Base-by-base conservation (phyloP, 495 filamentous ascomycete species). In the Neurospora sp. region DNA sequence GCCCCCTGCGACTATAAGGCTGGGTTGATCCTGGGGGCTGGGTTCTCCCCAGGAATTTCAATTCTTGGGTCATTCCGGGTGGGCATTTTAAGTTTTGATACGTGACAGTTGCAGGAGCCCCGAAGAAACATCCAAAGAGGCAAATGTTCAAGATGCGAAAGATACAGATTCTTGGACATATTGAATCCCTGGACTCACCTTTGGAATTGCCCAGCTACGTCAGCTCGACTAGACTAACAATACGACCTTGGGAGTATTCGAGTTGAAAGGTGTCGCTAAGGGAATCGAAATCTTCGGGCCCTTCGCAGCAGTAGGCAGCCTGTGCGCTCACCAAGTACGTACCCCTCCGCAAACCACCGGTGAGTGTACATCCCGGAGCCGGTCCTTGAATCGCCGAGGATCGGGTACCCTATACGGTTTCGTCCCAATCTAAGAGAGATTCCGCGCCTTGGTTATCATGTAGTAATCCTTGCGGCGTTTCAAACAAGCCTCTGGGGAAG, bases 1-100 rank as follows among this genome's bases (percentile, higher is more conserved):
- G 34, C 62, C 74, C 76, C 77, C 69, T 72, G 78, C 48, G 5
- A 13, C 36, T 39, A 28, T 74, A 80, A 76, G 76, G 72, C 77
- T 77, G 42, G 42, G 42, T 45, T n/a, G 42, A n/a, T 45, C 8
- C 5, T 45, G 19, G 7, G 45, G n/a, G n/a, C 19, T n/a, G 42
- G 42, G 2, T n/a, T 19, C 7, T n/a, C 42, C n/a, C n/a, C n/a
- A n/a, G 19, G 42, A 11, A 40, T n/a, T 7, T 43, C 1, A 45
- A 45, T 6, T 45, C 19, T 45, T 19, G 42, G 42, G 19, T 45
- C 5, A 40, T 15, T 40, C 39, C 13, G 42, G 39, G 42, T n/a
- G 2, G 19, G 39, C 39, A 39, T 39, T 39, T 45, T 9, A n/a
- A 45, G 19, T 1, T 45, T 45, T 45, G 15, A 13, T n/a, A 13